Evolutionary conservation across 768 basidiomycete genomes (phyloP).

Genomic region (Leccinum longicurvipes): DNA sequence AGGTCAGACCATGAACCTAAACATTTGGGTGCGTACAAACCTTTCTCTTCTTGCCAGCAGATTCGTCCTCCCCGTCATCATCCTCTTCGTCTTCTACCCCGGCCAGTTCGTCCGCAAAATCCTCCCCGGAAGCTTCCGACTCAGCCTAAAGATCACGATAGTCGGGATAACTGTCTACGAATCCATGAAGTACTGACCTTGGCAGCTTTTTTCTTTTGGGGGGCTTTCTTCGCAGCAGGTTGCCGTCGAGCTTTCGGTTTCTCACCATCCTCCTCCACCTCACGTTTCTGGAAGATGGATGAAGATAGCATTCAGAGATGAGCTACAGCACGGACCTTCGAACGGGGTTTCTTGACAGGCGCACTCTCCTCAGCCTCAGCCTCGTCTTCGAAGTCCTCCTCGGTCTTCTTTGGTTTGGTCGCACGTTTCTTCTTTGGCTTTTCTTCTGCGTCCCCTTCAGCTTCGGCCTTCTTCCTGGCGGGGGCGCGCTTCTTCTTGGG

Average conservation of each 20-base stretch:
- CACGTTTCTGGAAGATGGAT: slow-evolving; percentile 27
- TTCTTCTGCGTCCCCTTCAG: slow-evolving; percentile 34
- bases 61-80: slow-evolving; percentile 36
- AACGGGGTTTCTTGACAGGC: slow-evolving; percentile 33
- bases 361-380: slow-evolving; percentile 33
- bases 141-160: slow-evolving; percentile 22
- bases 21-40: slow-evolving; percentile 31
- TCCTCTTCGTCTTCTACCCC: slow-evolving; percentile 50
- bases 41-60: slow-evolving; percentile 65
- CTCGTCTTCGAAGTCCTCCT: slow-evolving; percentile 35
- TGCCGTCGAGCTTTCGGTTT: slow-evolving; percentile 53
- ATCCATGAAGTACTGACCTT: slow-evolving; percentile 29
- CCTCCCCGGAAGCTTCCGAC: slow-evolving; percentile 44
- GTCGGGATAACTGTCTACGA: neutral
- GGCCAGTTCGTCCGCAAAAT: slow-evolving; percentile 43
- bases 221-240: slow-evolving; percentile 43
- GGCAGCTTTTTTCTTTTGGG: slow-evolving; percentile 41
- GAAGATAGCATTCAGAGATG: slow-evolving; percentile 8
- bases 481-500: slow-evolving; percentile 49
- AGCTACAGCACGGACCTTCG: slow-evolving; percentile 31
- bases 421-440: slow-evolving; percentile 37
- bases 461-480: slow-evolving; percentile 35
- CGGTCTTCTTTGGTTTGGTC: slow-evolving; percentile 29
- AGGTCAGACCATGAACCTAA: slow-evolving; percentile 2
- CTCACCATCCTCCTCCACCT: slow-evolving; percentile 32